phyloP scores from a whole-genome alignment of 1,284 basidiomycete genomes.

The Blastosporella zonata region DNA sequence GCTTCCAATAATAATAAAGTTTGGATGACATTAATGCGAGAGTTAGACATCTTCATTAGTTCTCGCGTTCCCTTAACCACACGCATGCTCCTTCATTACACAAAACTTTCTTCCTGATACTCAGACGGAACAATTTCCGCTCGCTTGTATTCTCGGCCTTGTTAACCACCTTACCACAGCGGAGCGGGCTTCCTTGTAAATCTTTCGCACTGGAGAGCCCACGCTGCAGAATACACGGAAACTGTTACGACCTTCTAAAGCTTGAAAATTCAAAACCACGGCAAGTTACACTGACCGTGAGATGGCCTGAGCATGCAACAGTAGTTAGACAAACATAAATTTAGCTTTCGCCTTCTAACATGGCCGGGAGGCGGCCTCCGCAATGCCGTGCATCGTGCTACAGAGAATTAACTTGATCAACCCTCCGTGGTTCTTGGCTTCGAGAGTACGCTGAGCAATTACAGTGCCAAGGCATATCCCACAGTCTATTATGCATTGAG shows the following conservation, averaged over 20 bases:
- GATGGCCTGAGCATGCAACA: background rate
- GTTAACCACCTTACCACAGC: background rate
- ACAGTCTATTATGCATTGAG: background rate
- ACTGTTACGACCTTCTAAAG: constrained; percentile 4
- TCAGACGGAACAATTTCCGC: background rate
- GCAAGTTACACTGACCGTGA: constrained; percentile 8
- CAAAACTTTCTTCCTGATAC: background rate
- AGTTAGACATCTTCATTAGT: background rate
- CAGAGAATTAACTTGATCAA: background rate
- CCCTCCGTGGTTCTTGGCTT: background rate
- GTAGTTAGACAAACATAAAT: constrained; percentile 2
- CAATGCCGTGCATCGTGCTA: constrained; percentile 5
- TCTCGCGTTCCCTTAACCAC: background rate
- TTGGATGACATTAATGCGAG: background rate
- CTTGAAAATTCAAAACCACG: constrained; percentile 2
- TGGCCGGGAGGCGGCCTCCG: constrained; percentile 1
- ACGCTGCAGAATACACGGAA: no score
- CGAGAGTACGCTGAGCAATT: background rate
- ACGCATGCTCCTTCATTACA: background rate
- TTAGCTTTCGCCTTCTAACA: background rate
- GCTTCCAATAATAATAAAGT: background rate
- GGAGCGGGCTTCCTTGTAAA: background rate
- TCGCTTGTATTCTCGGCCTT: background rate
- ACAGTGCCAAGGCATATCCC: background rate
- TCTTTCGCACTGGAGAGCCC: no score